Evolutionary conservation across 2,329 filamentous ascomycete genomes (phyloP), one percentile per base, ranked within the genome.

Genomic region (Trichoderma atroviride): DNA sequence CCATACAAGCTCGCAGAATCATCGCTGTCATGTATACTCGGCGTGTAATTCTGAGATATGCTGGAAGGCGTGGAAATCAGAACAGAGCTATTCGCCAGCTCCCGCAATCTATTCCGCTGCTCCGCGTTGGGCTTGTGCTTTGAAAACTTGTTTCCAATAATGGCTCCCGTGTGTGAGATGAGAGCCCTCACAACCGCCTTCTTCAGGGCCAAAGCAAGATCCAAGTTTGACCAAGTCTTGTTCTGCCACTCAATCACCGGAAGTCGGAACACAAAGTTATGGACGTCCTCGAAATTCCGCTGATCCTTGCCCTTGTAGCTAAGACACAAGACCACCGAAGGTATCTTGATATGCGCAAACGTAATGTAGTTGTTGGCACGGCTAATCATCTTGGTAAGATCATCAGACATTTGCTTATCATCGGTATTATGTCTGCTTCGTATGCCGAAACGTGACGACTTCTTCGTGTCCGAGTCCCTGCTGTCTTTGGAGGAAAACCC

Each of bases 141-240:
- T 63, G 91, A 93, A 80, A 99, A 92, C 78, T 99, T 99, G 85
- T 99, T 99, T 67, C 95, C 93, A 61, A 99, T 93, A 74, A 99
- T 97, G 69, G 96, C 94, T 43, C 96, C 96, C 0, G 95, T 94
- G 77, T 99, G 96, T 1, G 93, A 96, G 75, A 99, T 96, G 57
- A 99, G 86, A 0, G 96, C 95, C 76, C 94, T 92, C 77, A 97
- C 93, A 69, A 98, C 92, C 58, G 97, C 94, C 78, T 94, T 96
- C 83, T 99, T 98, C 66, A 99, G 86, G 16, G 94, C 92, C 59
- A 98, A 85, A 0, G 95, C 94, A 11, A 99, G 88, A 76, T 99
- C 96, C 7, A 99, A 87, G 78, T 98, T 99, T 7, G 94, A 97
- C 96, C 96, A 99, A 10, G 94, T 98, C 84, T 99, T 99, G 85